Evolutionary conservation across 768 basidiomycete genomes (phyloP), one percentile per base, ranked within the genome.

Genomic region (Tricholoma furcatifolium): DNA sequence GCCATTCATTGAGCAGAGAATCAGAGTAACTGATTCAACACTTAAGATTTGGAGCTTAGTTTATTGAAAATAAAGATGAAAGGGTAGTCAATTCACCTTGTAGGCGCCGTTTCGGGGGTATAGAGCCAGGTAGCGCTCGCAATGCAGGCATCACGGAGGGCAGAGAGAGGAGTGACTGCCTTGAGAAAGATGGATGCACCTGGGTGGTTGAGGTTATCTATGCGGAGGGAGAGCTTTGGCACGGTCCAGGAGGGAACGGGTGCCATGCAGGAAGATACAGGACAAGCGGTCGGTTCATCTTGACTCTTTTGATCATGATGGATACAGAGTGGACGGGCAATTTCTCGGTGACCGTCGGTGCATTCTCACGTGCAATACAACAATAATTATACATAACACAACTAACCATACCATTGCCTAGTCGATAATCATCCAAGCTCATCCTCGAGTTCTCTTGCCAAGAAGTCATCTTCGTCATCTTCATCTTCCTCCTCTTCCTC

Each of bases 381-480:
- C 27, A 27, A 27, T 27, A 27, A 27, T 27, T 27, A 27, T 27
- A 27, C 27, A 27, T 27, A 3, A 27, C 27, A 27, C 7, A 7
- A 27, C 27, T 4, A 27, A 7, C 7, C 27, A 3, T 27, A 27
- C 27, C n/a, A n/a, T n/a, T n/a, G n/a, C n/a, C 7, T 27, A 27
- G 27, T 27, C 14, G 23, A 48, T 40, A 14, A 60, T 68, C 84
- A 91, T 81, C 87, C 85, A 82, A 78, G 82, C 54, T 90, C 88
- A 64, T 86, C 86, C 63, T 83, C 87, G 59, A 91, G 72, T 62
- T 87, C 90, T 35, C 84, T 77, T n/a, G 88, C 83, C n/a, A 91
- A 72, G 64, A 90, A 90, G 64, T 91, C 88, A 38, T 89, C 88
- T 4, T 88, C 87, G 1, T 80, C 78, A 1, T 82, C 82, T 0